These are phyloP conservation scores for Arthroderma uncinatum DNA, from an alignment of 2,329 filamentous ascomycete species.

Conservation along the genomic window DNA sequence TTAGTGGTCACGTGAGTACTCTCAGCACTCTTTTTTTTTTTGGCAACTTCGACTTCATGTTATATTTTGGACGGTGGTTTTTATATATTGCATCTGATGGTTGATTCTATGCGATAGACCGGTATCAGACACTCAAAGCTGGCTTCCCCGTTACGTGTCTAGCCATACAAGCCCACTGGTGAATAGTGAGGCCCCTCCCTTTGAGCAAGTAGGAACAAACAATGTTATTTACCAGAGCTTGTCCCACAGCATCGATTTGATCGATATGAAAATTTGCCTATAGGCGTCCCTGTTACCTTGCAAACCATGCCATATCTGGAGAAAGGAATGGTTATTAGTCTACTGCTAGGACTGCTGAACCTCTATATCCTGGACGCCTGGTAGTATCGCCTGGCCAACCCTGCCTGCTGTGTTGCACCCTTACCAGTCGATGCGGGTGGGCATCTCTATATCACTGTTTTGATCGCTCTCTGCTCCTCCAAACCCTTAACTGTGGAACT, in stretches of 20 bases:
- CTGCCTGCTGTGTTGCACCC: neutral
- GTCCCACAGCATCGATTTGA: neutral
- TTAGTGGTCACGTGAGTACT: neutral
- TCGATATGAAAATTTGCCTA: neutral
- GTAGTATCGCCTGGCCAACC: slow-evolving; percentile 1
- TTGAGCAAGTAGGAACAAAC: neutral
- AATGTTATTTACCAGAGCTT: slow-evolving; percentile 1
- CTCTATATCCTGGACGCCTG: neutral
- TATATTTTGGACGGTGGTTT: neutral
- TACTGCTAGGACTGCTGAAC: neutral
- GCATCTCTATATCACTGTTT: neutral
- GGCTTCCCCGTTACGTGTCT: neutral
- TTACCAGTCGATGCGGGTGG: neutral
- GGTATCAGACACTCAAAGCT: neutral
- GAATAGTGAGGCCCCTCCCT: neutral
- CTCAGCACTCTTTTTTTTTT: neutral
- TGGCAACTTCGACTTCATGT: neutral
- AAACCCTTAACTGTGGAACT: neutral
- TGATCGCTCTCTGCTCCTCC: neutral
- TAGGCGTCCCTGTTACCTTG: neutral
- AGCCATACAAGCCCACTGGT: neutral
- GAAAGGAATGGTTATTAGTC: neutral
- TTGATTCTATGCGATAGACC: neutral
- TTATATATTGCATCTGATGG: neutral
- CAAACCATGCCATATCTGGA: neutral